These are phyloP conservation scores for Pythium vanterpoolii DNA, from an alignment of 352 stramenopile genomes.

Conservation along the genomic window DNA sequence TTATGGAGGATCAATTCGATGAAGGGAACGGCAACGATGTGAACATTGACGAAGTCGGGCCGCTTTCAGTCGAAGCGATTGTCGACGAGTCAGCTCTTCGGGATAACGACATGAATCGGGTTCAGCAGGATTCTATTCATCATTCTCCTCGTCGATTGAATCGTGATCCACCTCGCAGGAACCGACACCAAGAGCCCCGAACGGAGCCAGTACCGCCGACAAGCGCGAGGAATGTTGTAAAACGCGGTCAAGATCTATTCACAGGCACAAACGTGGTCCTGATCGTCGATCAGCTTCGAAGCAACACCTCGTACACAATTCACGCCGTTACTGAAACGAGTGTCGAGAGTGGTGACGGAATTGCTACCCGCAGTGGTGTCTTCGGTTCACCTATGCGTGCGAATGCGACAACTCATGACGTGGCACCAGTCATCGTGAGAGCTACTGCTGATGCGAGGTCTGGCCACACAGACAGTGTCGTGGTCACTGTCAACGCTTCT, in stretches of 20 bases:
- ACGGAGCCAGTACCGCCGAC: too few relatives aligned
- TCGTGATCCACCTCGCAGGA: background rate
- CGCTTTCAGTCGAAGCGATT: slow-evolving; percentile 6
- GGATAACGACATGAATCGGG: background rate
- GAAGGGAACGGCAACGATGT: background rate
- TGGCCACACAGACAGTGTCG: slow-evolving; percentile 47
- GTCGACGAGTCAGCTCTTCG: slow-evolving; percentile 4
- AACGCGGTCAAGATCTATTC: slow-evolving; percentile 3
- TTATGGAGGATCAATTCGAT: slow-evolving; percentile 6
- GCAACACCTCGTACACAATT: slow-evolving; percentile 37
- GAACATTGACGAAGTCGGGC: background rate
- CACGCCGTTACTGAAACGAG: slow-evolving; percentile 15
- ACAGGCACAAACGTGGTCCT: slow-evolving; percentile 12
- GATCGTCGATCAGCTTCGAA: slow-evolving; percentile 23
- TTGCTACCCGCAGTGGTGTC: slow-evolving; percentile 33
- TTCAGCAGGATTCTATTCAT: slow-evolving; percentile 19
- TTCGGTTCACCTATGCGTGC: slow-evolving; percentile 29
- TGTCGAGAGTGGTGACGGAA: background rate
- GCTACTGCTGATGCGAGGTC: slow-evolving; percentile 39
- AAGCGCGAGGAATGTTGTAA: slow-evolving; percentile 1
- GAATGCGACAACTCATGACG: slow-evolving; percentile 48
- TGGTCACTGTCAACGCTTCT: slow-evolving; percentile 62
- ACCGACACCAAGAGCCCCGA: background rate
- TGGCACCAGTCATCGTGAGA: slow-evolving; percentile 60
- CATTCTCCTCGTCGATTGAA: background rate